Evolutionary conservation across 257 asterid species (phyloP), one percentile per base, ranked within the genome.

Genomic region (Solanum pinnatisectum): DNA sequence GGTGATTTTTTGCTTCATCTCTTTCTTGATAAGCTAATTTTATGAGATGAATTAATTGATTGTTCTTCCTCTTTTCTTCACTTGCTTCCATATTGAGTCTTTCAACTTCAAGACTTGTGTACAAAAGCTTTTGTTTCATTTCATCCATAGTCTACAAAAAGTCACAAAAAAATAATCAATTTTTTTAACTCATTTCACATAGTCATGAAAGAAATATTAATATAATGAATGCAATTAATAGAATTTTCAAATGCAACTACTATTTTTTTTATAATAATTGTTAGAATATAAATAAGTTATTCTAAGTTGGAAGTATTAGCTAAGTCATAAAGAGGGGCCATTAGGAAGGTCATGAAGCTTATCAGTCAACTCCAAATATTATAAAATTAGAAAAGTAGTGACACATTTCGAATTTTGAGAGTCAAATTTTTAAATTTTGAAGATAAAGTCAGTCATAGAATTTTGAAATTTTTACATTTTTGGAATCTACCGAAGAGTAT

Each of bases 1-100:
- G 90, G 11, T 89, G 87, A 73, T 86, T 88, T 82, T 77, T 88
- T 63, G 93, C 94, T 88, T 91, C 92, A 86, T 92, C 93, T 86
- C 92, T 89, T 86, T 92, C 93, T 67, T 87, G 90, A 77, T 39
- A 68, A 77, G 89, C 88, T 46, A 83, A 83, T 25, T 88, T 88
- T 23, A 89, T 37, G 2, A 90, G 88, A 20, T 92, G 90, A 23
- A 88, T 65, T 23, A 92, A 32, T 82, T 89, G 89, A 70, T 71
- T 87, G 86, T 79, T 88, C 86, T 87, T 92, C 33, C 91, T 89
- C 79, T 84, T 40, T 84, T 90, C 92, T 52, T 90, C 93, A 37
- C 16, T 82, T 25, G 92, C 82, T 86, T 90, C 93, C 68, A 52
- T 65, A 60, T 85, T 92, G 8, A 89, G 70, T n/a, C 88, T 90